phyloP scores from a whole-genome alignment of 2,329 filamentous ascomycete genomes.

The Aspergillus aculeatinus region DNA sequence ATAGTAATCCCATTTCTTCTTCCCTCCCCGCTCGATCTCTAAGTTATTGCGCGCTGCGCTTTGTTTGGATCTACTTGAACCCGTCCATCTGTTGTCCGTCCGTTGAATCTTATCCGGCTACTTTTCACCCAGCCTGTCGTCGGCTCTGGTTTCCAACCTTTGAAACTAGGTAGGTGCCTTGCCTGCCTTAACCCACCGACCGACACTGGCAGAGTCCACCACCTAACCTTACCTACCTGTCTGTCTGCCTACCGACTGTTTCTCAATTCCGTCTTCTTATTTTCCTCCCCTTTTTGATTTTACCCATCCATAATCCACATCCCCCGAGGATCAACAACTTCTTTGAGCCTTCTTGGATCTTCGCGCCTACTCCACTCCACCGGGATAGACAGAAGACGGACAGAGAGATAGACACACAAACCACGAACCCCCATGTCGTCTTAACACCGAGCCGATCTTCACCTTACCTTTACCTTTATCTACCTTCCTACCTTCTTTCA shows the following conservation, averaged over 20 bases:
- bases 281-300: constrained; percentile 5
- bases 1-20: constrained; percentile 4
- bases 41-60: not conserved
- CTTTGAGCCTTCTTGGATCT: constrained; percentile 5
- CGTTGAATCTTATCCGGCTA: not conserved
- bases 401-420: not conserved
- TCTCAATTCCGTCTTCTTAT: constrained; percentile 5
- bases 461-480: constrained; percentile 5
- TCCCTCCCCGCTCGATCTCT: constrained; percentile 9
- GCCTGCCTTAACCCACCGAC: no score
- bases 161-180: no score
- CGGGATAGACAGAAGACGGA: not conserved
- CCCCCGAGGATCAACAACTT: constrained; percentile 12
- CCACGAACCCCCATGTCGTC: constrained; percentile 28
- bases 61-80: not conserved
- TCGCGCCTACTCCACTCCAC: constrained; percentile 5
- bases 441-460: constrained; percentile 27
- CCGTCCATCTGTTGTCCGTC: not conserved
- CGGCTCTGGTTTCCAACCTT: not conserved
- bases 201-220: no score
- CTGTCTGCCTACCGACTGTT: not conserved
- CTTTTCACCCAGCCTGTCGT: not conserved
- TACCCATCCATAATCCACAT: not conserved
- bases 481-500: not conserved
- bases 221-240: not conserved